These are phyloP conservation scores for Krasilnikovozyma curviuscula DNA, from an alignment of 768 basidiomycete species.

Conservation along the genomic window DNA sequence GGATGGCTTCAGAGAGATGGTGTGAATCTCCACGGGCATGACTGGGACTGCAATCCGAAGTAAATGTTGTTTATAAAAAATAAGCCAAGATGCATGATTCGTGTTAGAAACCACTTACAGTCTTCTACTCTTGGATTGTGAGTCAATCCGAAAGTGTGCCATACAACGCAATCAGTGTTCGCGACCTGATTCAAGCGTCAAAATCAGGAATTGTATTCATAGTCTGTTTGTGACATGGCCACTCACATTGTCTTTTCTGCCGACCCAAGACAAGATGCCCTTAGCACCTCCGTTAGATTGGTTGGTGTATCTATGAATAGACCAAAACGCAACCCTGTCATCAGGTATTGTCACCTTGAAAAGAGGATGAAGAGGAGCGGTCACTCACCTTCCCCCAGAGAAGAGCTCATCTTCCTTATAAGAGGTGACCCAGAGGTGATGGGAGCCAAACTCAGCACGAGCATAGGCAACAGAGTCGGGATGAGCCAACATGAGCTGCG, in stretches of 20 bases:
- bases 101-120: too few species aligned
- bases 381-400: background rate
- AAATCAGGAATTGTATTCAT: background rate
- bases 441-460: conserved; percentile 19
- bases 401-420: background rate
- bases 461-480: conserved; percentile 2
- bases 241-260: conserved; percentile 12
- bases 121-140: conserved; percentile 22
- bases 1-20: conserved; percentile 18
- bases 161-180: conserved; percentile 15
- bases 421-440: conserved; percentile 13
- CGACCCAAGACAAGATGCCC: conserved; percentile 18
- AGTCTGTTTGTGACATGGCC: conserved; percentile 5
- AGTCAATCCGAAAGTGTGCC: conserved; percentile 23
- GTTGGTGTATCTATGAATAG: too few species aligned
- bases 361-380: too few species aligned
- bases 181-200: background rate
- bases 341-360: background rate
- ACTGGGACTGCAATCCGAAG: background rate
- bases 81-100: background rate
- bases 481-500: conserved; percentile 18
- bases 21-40: conserved; percentile 18
- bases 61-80: background rate
- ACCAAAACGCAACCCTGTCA: background rate
- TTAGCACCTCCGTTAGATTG: conserved; percentile 18